phyloP scores from a whole-genome alignment of 2,329 filamentous ascomycete species.

The Penicillium occitanis region DNA sequence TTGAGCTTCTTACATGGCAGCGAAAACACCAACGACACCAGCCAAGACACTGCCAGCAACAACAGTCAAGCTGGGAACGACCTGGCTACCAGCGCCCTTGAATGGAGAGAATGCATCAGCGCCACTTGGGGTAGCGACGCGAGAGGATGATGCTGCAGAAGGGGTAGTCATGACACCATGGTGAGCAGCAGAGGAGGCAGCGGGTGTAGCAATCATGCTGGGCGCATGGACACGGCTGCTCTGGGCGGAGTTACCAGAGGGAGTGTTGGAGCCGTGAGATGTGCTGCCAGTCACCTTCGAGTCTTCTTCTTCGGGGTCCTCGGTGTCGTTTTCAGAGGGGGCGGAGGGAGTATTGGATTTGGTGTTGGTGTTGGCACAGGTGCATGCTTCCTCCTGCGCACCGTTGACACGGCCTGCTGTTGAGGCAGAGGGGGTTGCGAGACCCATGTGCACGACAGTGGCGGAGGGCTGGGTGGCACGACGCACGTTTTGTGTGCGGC shows the following conservation, averaged over 20 bases:
- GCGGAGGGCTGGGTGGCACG: conserved; percentile 16
- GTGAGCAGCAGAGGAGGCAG: conserved; percentile 13
- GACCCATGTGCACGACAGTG: conserved; percentile 9
- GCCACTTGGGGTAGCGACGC: conserved; percentile 4
- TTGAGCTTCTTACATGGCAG: conserved; percentile 4
- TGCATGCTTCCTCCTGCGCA: conserved; percentile 15
- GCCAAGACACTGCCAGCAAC: conserved; percentile 16
- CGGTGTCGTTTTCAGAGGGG: not conserved
- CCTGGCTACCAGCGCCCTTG: conserved; percentile 16
- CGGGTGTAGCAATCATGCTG: conserved; percentile 1
- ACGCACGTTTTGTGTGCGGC: conserved; percentile 16
- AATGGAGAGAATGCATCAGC: conserved; percentile 17
- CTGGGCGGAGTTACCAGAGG: not conserved
- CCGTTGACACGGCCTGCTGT: conserved; percentile 15
- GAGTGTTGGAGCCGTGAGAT: conserved; percentile 3
- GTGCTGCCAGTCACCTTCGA: not conserved
- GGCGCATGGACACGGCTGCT: conserved; percentile 17
- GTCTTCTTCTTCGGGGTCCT: not conserved
- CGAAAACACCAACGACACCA: conserved; percentile 18
- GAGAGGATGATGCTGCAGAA: not conserved
- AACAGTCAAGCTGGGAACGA: conserved; percentile 16
- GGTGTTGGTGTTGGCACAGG: conserved; percentile 12
- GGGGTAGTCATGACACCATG: conserved; percentile 8
- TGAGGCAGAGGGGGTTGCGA: conserved; percentile 13
- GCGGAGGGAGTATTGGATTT: conserved; percentile 2